Percentiles rank a stretch among this genome's conserved stretches.
Evolutionary conservation across 495 filamentous ascomycete species (phyloP).

Genomic region (Talaromyces trachyspermus): DNA sequence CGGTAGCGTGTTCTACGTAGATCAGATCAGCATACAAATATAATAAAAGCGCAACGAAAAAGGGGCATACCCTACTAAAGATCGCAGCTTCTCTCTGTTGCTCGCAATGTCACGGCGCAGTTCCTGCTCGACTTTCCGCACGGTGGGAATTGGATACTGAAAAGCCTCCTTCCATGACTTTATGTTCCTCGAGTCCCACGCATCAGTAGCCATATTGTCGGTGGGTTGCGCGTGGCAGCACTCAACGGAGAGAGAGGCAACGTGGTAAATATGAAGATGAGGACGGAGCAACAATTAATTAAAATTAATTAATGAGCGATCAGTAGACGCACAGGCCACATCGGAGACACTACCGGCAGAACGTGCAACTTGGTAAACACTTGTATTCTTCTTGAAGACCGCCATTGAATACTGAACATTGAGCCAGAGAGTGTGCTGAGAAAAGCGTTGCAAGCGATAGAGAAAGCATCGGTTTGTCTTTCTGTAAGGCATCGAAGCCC

Average conservation of each 20-base stretch:
- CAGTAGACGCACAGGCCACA: constrained; percentile 2
- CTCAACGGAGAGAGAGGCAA: not conserved
- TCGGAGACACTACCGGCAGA: constrained; percentile 3
- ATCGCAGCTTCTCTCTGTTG: constrained; percentile 81
- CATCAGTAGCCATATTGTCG: constrained; percentile 47
- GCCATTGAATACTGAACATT: too few species aligned
- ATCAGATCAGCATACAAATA: not conserved
- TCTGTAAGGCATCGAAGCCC: too few species aligned
- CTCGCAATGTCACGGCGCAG: constrained; percentile 61
- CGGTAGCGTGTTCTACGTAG: constrained; percentile 69
- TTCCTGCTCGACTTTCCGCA: constrained; percentile 56
- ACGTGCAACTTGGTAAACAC: too few species aligned
- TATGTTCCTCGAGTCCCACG: constrained; percentile 51
- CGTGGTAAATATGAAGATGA: too few species aligned
- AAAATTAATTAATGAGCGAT: too few species aligned
- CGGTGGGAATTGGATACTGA: constrained; percentile 55
- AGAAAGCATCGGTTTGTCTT: too few species aligned
- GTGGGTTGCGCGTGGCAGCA: not conserved
- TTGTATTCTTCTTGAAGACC: too few species aligned
- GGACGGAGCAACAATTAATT: too few species aligned
- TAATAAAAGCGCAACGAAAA: not conserved
- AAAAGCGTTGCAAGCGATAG: too few species aligned
- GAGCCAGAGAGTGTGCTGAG: too few species aligned
- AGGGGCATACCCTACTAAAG: constrained; percentile 68
- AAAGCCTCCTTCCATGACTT: constrained; percentile 63